Conservation (phyloP, 257 asterid species). For the Cordia subcordata region DNA sequence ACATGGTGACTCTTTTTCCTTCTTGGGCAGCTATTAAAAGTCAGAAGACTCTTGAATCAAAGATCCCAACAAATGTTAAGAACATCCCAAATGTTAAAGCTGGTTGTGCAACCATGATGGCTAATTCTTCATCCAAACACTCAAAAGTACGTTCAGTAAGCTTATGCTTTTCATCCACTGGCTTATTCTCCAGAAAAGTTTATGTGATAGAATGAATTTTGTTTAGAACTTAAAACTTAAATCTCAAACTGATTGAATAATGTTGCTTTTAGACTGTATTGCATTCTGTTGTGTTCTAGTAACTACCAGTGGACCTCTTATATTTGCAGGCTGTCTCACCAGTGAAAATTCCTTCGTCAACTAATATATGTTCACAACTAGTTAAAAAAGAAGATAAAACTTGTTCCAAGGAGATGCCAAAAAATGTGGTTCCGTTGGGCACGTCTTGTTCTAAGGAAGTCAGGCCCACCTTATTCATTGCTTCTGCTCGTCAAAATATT, state of each 20-base stretch:
- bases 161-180: slow-evolving; percentile 19
- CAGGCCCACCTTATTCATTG: slow-evolving; percentile 20
- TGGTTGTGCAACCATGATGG: slow-evolving; percentile 24
- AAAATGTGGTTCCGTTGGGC: slow-evolving; percentile 22
- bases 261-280: background rate
- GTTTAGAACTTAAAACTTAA: background rate
- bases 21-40: slow-evolving; percentile 38
- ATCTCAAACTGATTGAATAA: background rate
- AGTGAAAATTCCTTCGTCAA: slow-evolving; percentile 29
- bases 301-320: slow-evolving; percentile 1
- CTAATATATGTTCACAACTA: slow-evolving; percentile 18
- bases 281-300: slow-evolving; percentile 3
- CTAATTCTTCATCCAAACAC: slow-evolving; percentile 25
- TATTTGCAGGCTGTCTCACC: slow-evolving; percentile 42
- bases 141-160: slow-evolving; percentile 50
- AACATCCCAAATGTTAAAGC: slow-evolving; percentile 32
- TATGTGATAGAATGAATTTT: background rate
- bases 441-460: slow-evolving; percentile 29
- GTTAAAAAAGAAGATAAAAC: slow-evolving; percentile 32
- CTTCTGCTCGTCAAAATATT: slow-evolving; percentile 32
- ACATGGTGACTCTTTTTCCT: slow-evolving; percentile 7
- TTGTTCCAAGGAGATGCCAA: slow-evolving; percentile 32
- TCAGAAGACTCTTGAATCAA: slow-evolving; percentile 37
- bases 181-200: slow-evolving; percentile 11
- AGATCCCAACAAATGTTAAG: slow-evolving; percentile 37